Evolutionary conservation across 2,329 filamentous ascomycete genomes (phyloP).

Genomic region (Cyphellophora europaea): DNA sequence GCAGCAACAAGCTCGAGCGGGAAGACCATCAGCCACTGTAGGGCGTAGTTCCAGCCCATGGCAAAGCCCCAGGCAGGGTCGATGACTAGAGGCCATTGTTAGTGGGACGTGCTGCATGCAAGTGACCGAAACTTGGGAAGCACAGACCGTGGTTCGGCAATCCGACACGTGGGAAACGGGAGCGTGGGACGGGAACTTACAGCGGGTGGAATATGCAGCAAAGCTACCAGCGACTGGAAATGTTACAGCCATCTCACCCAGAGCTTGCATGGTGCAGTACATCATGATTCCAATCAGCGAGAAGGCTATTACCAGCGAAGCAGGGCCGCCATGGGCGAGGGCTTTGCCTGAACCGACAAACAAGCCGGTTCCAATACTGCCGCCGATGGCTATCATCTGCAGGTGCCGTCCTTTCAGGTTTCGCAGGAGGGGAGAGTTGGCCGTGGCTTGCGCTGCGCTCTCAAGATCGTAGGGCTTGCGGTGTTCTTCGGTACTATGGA

Average conservation of each 20-base stretch:
- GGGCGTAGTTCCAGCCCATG: conserved; percentile 52
- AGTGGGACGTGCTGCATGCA: too few relatives aligned
- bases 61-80: conserved; percentile 56
- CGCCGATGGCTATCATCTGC: conserved; percentile 60
- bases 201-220: conserved; percentile 82
- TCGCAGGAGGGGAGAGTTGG: conserved; percentile 20
- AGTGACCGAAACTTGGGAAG: too few relatives aligned
- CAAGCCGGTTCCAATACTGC: conserved; percentile 80
- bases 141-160: too few relatives aligned
- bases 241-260: conserved; percentile 83
- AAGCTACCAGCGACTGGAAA: conserved; percentile 91
- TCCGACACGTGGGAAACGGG: too few relatives aligned
- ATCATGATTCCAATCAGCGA: conserved; percentile 74
- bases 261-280: conserved; percentile 82
- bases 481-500: conserved; percentile 10
- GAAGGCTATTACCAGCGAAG: conserved; percentile 69
- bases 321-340: conserved; percentile 57
- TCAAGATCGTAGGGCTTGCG: conserved; percentile 20
- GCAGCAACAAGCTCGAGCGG: conserved; percentile 77
- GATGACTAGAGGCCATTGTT: conserved; percentile 42
- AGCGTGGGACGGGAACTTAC: too few relatives aligned
- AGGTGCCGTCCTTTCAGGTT: conserved; percentile 22
- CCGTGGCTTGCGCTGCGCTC: conserved; percentile 20
- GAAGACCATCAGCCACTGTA: conserved; percentile 74
- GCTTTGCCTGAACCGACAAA: conserved; percentile 76